Evolutionary conservation across 2,329 filamentous ascomycete species (phyloP).

Genomic region (Chaetomiaceae sp.): DNA sequence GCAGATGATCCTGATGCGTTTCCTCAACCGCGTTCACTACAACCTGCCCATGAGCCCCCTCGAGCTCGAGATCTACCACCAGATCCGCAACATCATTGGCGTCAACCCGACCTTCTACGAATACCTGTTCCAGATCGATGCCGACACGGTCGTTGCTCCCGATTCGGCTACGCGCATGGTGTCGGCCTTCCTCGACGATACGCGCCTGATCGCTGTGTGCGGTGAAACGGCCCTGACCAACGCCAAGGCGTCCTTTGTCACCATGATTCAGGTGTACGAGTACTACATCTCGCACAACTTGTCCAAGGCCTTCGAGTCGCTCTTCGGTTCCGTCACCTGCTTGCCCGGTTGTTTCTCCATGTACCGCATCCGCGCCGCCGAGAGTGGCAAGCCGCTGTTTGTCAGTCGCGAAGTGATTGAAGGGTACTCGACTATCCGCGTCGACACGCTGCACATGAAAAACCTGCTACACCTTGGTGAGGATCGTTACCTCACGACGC

Average conservation of each 20-base stretch:
- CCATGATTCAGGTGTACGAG: constrained; percentile 99
- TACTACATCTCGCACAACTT: constrained; percentile 99
- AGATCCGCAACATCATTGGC: constrained; percentile 97
- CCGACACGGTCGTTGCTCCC: constrained; percentile 86
- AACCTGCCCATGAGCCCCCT: constrained; percentile 93
- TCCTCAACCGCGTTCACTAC: constrained; percentile 98
- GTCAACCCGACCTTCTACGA: constrained; percentile 99
- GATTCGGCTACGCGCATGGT: constrained; percentile 93
- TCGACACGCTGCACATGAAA: constrained; percentile 98
- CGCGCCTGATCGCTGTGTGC: constrained; percentile 86
- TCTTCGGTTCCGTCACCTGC: constrained; percentile 97
- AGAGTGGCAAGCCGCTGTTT: constrained; percentile 92
- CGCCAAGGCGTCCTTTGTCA: constrained; percentile 86
- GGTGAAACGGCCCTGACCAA: constrained; percentile 94
- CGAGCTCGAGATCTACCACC: constrained; percentile 97
- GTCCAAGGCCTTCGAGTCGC: constrained; percentile 91
- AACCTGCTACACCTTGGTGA: constrained; percentile 95
- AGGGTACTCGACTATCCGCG: constrained; percentile 83
- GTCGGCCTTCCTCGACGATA: constrained; percentile 84
- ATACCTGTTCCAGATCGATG: constrained; percentile 93
- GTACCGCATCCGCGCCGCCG: constrained; percentile 93
- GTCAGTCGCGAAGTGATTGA: constrained; percentile 90
- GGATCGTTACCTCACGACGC: constrained; percentile 92
- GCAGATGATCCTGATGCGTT: constrained; percentile 97
- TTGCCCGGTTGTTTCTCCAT: constrained; percentile 98